Base-by-base conservation (phyloP, 106 monocot genomes). In the Vanilla planifolia region DNA sequence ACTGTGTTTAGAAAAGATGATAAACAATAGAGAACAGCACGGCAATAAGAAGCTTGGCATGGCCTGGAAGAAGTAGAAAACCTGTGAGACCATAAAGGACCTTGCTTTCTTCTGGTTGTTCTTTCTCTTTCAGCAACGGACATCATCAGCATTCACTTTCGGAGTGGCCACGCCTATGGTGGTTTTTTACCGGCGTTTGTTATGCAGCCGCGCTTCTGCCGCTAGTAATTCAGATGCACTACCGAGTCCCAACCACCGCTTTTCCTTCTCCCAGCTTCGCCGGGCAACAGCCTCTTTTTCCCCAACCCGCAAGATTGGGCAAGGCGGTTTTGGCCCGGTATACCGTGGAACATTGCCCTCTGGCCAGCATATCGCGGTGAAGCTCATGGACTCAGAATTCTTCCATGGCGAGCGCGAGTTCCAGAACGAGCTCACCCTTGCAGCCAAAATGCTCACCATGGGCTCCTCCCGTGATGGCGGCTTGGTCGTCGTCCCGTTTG, bases 321-420 rank as follows among this genome's bases (percentile, higher is more conserved):
- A 89, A 52, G 89, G 89, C 16, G 80, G 83, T 15, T 89, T 84
- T 53, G 89, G 89, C 27, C 73, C 83, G 19, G 89, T 89, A 3
- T 89, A 69, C 62, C 74, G 83, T 43, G 89, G 83, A 11, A 23
- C 43, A 8, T 71, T 89, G 30, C 65, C 64, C 16, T 63, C 47
- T 10, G 77, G 80, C 2, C 58, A 71, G 55, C 64, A 53, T n/a
- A 64, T 92, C 37, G 92, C 92, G 48, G 87, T 84, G 28, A 92
- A 92, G 75, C 60, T 92, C 59, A 83, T 92, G 86, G 83, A 92
- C 41, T 71, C 80, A 34, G 88, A 79, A 1, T 92, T 86, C 14
- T 77, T 92, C 58, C 92, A 92, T 62, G 92, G 92, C 19, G 87
- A 88, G 66, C 77, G 84, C 28, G 87, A 92, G 92, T 92, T 87